These are phyloP conservation scores for Termitomyces sp. DNA, from an alignment of 768 basidiomycete species.

Conservation along the genomic window DNA sequence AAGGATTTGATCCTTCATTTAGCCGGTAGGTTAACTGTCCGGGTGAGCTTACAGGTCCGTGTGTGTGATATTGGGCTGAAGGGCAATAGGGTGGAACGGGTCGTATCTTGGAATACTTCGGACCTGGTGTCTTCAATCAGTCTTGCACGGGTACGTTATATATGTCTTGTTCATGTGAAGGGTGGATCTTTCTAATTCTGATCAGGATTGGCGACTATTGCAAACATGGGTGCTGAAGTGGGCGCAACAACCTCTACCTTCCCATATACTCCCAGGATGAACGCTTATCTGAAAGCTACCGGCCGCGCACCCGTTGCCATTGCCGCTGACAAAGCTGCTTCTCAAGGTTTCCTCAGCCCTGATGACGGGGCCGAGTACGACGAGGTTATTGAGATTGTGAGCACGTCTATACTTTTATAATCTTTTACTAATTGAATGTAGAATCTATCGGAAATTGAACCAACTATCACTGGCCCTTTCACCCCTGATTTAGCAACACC, in stretches of 20 bases:
- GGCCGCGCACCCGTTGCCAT: conserved; percentile 79
- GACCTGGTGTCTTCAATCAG: conserved; percentile 81
- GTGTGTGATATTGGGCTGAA: not conserved
- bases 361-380: conserved; percentile 92
- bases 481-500: conserved; percentile 96
- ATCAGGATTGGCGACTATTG: conserved; percentile 84
- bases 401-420: conserved; percentile 17
- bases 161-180: not conserved
- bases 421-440: conserved; percentile 22
- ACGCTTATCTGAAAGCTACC: conserved; percentile 84
- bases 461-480: conserved; percentile 94
- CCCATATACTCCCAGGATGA: conserved; percentile 91
- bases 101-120: conserved; percentile 94
- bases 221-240: conserved; percentile 99
- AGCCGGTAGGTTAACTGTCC: conserved; percentile 89
- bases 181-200: not conserved
- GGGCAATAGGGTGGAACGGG: conserved; percentile 84
- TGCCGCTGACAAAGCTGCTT: conserved; percentile 82
- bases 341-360: conserved; percentile 69
- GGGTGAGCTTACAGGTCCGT: conserved; percentile 43
- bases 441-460: conserved; percentile 87
- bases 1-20: conserved; percentile 96
- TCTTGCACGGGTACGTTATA: conserved; percentile 77
- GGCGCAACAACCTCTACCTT: conserved; percentile 99
- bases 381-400: conserved; percentile 87